Conservation (phyloP, 2,329 filamentous ascomycete species). For the Talaromyces islandicus region DNA sequence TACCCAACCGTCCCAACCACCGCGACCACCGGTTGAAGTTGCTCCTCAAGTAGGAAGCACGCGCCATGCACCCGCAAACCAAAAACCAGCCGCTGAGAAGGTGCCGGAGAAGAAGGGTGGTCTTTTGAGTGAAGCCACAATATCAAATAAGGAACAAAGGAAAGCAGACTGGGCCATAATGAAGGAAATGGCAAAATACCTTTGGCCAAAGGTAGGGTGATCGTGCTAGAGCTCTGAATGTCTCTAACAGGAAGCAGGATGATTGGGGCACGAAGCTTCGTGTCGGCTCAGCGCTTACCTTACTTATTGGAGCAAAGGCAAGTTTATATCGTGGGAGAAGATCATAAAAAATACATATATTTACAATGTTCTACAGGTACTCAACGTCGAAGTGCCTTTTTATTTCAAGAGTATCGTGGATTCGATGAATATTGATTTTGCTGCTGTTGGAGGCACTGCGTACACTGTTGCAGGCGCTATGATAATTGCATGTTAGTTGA, state of each 20-base stretch:
- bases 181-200: conserved; percentile 91
- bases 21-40: not conserved
- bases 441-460: conserved; percentile 78
- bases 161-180: conserved; percentile 98
- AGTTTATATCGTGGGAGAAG: conserved; percentile 1
- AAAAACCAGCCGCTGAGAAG: conserved; percentile 17
- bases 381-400: conserved; percentile 97
- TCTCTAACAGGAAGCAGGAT: conserved; percentile 41
- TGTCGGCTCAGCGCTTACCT: conserved; percentile 73
- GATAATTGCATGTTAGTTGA: conserved; percentile 69
- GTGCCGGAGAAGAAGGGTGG: conserved; percentile 44
- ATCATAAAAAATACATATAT: not conserved
- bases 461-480: conserved; percentile 84
- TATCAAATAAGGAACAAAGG: conserved; percentile 77
- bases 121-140: conserved; percentile 58
- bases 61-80: conserved; percentile 1
- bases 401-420: conserved; percentile 99
- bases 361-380: conserved; percentile 42
- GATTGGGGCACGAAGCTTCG: conserved; percentile 75
- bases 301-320: conserved; percentile 83
- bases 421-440: conserved; percentile 92
- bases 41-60: not conserved
- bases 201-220: conserved; percentile 72
- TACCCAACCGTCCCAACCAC: not conserved
- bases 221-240: not conserved